These are phyloP conservation scores for Quercus wislizeni DNA, from an alignment of 306 rosid species.

Conservation along the genomic window DNA sequence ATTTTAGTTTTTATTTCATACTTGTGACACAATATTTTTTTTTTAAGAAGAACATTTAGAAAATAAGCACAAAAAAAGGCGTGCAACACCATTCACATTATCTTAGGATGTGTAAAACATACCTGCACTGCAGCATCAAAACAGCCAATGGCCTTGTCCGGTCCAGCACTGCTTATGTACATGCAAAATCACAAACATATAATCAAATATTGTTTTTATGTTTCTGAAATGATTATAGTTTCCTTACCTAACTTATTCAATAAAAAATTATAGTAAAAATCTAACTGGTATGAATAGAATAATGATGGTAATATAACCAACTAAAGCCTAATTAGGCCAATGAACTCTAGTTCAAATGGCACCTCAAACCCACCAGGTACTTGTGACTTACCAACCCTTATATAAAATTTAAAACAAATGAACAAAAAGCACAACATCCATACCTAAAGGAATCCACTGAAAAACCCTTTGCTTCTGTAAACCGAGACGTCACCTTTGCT, in stretches of 20 bases:
- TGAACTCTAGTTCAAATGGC: not conserved
- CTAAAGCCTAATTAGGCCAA: not conserved
- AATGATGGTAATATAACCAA: not conserved
- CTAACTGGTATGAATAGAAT: not conserved
- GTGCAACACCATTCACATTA: not conserved
- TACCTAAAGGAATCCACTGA: constrained; percentile 40
- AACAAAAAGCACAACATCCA: not conserved
- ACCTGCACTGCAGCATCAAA: constrained; percentile 86
- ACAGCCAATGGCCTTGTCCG: constrained; percentile 63
- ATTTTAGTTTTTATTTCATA: not conserved
- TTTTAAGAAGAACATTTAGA: not conserved
- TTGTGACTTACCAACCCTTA: too few species aligned
- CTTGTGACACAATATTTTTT: not conserved
- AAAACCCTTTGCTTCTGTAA: constrained; percentile 34
- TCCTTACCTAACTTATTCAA: not conserved
- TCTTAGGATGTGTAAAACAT: not conserved
- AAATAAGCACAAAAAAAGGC: not conserved
- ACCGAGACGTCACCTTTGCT: constrained; percentile 39
- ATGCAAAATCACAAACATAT: constrained; percentile 4
- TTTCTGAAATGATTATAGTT: not conserved
- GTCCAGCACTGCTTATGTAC: constrained; percentile 35
- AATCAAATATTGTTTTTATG: not conserved
- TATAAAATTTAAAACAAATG: not conserved
- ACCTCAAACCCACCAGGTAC: not conserved
- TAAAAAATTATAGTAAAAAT: not conserved